phyloP scores from a whole-genome alignment of 2,329 filamentous ascomycete species.

The Rhynchosporium agropyri region DNA sequence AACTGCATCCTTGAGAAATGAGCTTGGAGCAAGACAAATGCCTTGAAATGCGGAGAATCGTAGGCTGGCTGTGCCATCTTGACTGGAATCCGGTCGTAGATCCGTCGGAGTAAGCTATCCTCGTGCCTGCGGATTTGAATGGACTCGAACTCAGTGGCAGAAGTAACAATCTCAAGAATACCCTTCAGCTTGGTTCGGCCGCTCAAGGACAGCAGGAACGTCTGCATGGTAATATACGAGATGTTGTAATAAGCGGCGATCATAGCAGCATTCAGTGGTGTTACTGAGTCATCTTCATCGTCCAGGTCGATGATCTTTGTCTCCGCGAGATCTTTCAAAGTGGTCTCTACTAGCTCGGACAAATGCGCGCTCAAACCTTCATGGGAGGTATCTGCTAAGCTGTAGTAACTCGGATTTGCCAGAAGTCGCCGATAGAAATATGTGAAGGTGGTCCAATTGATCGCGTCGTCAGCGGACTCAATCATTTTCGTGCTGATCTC shows the following conservation, averaged over 20 bases:
- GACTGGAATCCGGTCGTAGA: slow-evolving; percentile 92
- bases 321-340: slow-evolving; percentile 85
- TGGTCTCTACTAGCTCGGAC: slow-evolving; percentile 92
- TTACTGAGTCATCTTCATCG: slow-evolving; percentile 87
- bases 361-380: slow-evolving; percentile 93
- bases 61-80: slow-evolving; percentile 88
- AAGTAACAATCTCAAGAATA: slow-evolving; percentile 94
- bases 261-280: slow-evolving; percentile 93
- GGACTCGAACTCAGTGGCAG: slow-evolving; percentile 92
- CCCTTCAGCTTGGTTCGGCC: slow-evolving; percentile 93
- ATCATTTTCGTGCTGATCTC: slow-evolving; percentile 97
- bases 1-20: slow-evolving; percentile 98
- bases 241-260: slow-evolving; percentile 99
- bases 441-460: slow-evolving; percentile 98
- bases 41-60: slow-evolving; percentile 97
- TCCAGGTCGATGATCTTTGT: slow-evolving; percentile 96
- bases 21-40: slow-evolving; percentile 93
- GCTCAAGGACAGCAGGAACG: slow-evolving; percentile 88
- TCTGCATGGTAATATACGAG: slow-evolving; percentile 99
- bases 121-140: slow-evolving; percentile 95
- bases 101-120: slow-evolving; percentile 80
- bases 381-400: slow-evolving; percentile 82
- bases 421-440: slow-evolving; percentile 96
- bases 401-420: slow-evolving; percentile 96
- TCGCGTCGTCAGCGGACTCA: slow-evolving; percentile 91